Conservation (phyloP, 352 stramenopile species). For the Pythium rhizo-oryzae region DNA sequence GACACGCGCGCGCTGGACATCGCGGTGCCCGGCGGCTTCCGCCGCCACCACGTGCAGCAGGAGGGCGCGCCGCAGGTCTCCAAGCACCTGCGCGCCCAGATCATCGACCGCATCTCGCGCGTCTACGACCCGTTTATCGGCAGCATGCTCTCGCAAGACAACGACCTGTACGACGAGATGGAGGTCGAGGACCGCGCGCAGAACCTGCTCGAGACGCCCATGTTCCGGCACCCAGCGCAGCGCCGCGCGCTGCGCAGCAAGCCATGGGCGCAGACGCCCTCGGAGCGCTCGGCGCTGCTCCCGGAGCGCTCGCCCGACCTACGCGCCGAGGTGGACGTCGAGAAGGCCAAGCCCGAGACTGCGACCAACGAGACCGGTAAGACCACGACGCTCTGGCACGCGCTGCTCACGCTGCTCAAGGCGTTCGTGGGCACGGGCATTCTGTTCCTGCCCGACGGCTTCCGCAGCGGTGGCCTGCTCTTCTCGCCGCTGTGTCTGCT, state of each 20-base stretch:
- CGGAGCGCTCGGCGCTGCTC: slow-evolving; percentile 25
- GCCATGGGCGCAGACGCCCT: slow-evolving; percentile 25
- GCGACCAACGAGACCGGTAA: slow-evolving; percentile 37
- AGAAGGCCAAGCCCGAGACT: slow-evolving; percentile 5
- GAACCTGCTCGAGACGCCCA: slow-evolving; percentile 72
- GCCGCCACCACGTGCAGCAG: slow-evolving; percentile 66
- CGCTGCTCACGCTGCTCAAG: slow-evolving; percentile 78
- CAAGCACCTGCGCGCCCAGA: slow-evolving; percentile 61
- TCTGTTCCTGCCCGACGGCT: slow-evolving; percentile 78
- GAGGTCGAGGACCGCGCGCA: slow-evolving; percentile 60
- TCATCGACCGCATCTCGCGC: slow-evolving; percentile 69
- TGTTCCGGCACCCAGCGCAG: slow-evolving; percentile 36
- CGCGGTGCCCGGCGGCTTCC: slow-evolving; percentile 69
- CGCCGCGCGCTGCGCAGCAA: slow-evolving; percentile 31
- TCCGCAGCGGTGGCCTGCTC: slow-evolving; percentile 69
- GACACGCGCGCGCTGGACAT: slow-evolving; percentile 60
- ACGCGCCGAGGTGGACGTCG: slow-evolving; percentile 11
- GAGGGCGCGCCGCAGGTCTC: slow-evolving; percentile 44
- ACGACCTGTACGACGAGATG: slow-evolving; percentile 80
- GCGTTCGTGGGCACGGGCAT: slow-evolving; percentile 83
- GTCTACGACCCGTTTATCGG: slow-evolving; percentile 87
- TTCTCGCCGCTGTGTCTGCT: slow-evolving; percentile 74
- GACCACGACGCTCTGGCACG: slow-evolving; percentile 80
- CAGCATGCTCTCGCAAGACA: slow-evolving; percentile 82
- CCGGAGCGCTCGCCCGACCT: slow-evolving; percentile 15